A percentile compares a stretch with the other conserved stretches of the same genome.
These are phyloP conservation scores for Candida xyloterini DNA, from an alignment of 805 yeast genomes.

Conservation along the genomic window DNA sequence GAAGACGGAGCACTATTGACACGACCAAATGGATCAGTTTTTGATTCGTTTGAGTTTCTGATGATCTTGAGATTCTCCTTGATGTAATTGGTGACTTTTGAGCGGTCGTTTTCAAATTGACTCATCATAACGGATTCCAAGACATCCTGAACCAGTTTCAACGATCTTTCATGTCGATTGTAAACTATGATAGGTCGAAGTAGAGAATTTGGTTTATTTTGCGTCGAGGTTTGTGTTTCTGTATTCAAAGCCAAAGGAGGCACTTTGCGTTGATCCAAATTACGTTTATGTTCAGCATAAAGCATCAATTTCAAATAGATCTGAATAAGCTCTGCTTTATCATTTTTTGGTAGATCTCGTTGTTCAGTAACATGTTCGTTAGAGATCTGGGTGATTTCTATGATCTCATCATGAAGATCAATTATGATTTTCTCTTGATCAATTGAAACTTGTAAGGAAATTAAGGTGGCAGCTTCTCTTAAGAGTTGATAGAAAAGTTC, in stretches of 20 bases:
- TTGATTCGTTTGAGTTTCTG: slow-evolving; percentile 23
- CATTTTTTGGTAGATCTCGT: slow-evolving; percentile 28
- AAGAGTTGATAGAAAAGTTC: slow-evolving; percentile 78
- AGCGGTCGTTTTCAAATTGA: slow-evolving; percentile 18
- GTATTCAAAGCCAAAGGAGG: slow-evolving; percentile 47
- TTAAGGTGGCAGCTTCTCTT: slow-evolving; percentile 68
- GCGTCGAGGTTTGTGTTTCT: slow-evolving; percentile 11
- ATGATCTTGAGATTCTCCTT: slow-evolving; percentile 13
- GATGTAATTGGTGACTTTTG: slow-evolving; percentile 16
- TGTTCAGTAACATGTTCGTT: slow-evolving; percentile 32
- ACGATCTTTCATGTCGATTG: slow-evolving; percentile 48
- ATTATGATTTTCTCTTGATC: slow-evolving; percentile 63
- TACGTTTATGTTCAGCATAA: slow-evolving; percentile 53
- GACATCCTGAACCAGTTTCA: slow-evolving; percentile 34
- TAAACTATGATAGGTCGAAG: slow-evolving; percentile 59
- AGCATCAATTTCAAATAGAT: slow-evolving; percentile 57
- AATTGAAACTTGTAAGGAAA: slow-evolving; percentile 65
- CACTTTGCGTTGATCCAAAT: slow-evolving; percentile 39
- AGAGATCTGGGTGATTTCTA: slow-evolving; percentile 68
- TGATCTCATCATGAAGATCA: slow-evolving; percentile 59
- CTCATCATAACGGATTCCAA: slow-evolving; percentile 18
- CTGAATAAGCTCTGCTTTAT: slow-evolving; percentile 51
- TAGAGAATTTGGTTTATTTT: slow-evolving; percentile 33
- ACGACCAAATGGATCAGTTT: slow-evolving; percentile 23
- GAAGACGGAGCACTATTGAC: slow-evolving; percentile 25